phyloP scores from a whole-genome alignment of 495 filamentous ascomycete species.

The Talaromyces wortmannii region DNA sequence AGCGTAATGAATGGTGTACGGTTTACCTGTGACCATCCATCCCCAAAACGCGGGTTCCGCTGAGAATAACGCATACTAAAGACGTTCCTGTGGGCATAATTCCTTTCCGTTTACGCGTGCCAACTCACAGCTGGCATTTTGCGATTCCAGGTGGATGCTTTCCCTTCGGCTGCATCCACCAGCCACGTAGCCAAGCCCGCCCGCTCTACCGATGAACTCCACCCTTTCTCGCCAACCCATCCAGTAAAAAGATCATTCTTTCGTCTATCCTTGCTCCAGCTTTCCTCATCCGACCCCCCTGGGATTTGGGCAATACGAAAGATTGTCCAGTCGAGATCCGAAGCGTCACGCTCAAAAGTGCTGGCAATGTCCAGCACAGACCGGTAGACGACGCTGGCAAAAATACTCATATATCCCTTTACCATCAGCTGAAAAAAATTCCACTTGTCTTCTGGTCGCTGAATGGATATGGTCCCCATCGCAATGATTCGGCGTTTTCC shows the following conservation, averaged over 20 bases:
- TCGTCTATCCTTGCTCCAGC: not conserved
- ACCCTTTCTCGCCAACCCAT: not conserved
- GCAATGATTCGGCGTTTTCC: not conserved
- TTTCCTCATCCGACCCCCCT: not conserved
- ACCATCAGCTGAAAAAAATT: not conserved
- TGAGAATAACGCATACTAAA: no score
- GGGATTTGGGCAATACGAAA: not conserved
- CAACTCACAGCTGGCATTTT: not conserved
- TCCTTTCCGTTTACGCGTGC: no score
- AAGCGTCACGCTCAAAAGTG: not conserved
- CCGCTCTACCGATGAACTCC: not conserved
- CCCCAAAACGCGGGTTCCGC: no score
- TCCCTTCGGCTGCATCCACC: not conserved
- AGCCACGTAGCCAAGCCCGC: not conserved
- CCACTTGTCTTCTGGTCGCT: not conserved
- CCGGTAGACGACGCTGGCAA: not conserved
- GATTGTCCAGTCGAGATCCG: not conserved
- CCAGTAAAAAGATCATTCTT: not conserved
- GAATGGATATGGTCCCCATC: not conserved
- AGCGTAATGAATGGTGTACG: no score
- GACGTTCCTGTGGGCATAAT: no score
- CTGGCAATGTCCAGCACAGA: not conserved
- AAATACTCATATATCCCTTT: not conserved
- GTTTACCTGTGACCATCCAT: no score
- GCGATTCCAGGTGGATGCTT: not conserved